Conservation (phyloP, 2,329 filamentous ascomycete genomes). For the Didymella arachidicola region DNA sequence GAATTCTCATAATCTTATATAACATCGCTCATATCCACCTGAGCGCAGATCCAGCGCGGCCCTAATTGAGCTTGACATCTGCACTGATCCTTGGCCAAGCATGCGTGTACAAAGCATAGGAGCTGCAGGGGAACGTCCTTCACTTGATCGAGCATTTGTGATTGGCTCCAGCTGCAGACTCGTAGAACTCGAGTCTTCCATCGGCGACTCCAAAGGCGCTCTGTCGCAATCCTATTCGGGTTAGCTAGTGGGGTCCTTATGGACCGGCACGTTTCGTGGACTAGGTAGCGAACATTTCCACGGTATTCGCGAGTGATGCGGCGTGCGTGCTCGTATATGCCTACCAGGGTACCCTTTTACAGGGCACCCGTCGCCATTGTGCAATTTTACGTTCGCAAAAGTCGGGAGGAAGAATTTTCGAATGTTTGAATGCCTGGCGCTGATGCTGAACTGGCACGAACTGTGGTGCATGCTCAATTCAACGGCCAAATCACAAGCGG, state of each 20-base stretch:
- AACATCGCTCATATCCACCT: not conserved
- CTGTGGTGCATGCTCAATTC: not conserved
- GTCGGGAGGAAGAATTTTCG: not conserved
- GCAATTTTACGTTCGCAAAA: too few species aligned
- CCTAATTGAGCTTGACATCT: slow-evolving; percentile 4
- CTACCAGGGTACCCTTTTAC: not conserved
- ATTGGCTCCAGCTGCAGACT: slow-evolving; percentile 5
- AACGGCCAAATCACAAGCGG: not conserved
- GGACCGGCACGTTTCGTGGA: not conserved
- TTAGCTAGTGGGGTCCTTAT: slow-evolving; percentile 2
- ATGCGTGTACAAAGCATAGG: too few species aligned
- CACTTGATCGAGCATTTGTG: not conserved
- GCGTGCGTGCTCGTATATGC: not conserved
- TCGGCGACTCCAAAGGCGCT: not conserved
- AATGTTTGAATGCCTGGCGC: not conserved
- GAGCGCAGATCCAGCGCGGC: slow-evolving; percentile 1
- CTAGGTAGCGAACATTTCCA: not conserved
- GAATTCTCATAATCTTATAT: not conserved
- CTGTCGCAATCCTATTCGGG: slow-evolving; percentile 6
- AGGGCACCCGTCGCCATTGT: not conserved
- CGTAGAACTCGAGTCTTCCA: slow-evolving; percentile 1
- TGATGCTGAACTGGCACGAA: not conserved
- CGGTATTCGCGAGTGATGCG: not conserved
- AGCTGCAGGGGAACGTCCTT: not conserved
- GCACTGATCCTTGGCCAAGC: not conserved